Base-by-base conservation (phyloP, 2,329 filamentous ascomycete species). In the Kalaharituber pfeilii region DNA sequence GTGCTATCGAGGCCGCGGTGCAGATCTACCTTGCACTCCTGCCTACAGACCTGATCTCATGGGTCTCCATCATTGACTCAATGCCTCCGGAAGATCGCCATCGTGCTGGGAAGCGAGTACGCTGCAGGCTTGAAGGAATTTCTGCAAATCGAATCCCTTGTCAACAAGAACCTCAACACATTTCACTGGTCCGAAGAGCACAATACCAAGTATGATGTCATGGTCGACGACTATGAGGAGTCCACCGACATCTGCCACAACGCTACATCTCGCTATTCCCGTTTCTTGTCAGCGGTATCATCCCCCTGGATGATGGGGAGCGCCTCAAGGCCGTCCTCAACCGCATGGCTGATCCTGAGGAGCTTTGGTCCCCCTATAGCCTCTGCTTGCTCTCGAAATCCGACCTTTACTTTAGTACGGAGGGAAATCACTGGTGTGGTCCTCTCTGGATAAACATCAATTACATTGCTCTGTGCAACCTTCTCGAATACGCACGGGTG, bases 381-480 rank as follows among this genome's bases (percentile, higher is more conserved):
- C 77, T 98, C 58, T 77, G 89, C 57, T 94, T 87, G 69, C 69
- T 98, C 67, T 94, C 87, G 70, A 83, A 82, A 70, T 79, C 79
- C 63, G 83, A 89, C 64, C 74, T 81, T 64, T 78, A 86, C 57
- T 96, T 95, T 67, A 86, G 82, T 39, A 94, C 87, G 0, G 85
- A 75, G 1, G 91, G 96, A 72, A 95, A 98, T 69, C 96, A 98
- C 72, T 98, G 91, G 89, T 78, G 87, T 58, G 84, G 86, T 60
- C 87, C 91, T 0, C 77, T 96, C 24, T 96, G 89, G 89, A 84
- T 96, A 65, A 91, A 91, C 66, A 87, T 96, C 62, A 96, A 96
- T 70, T 96, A 94, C 68, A 73, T 96, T 63, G 80, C 84, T 51
- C 78, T 96, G 42, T n/a, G 29, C 9, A 50, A 24, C 18, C 20